Percentiles rank a stretch among this genome's conserved stretches.
Conservation (phyloP, 2,329 filamentous ascomycete species). For the Fusarium miscanthi region DNA sequence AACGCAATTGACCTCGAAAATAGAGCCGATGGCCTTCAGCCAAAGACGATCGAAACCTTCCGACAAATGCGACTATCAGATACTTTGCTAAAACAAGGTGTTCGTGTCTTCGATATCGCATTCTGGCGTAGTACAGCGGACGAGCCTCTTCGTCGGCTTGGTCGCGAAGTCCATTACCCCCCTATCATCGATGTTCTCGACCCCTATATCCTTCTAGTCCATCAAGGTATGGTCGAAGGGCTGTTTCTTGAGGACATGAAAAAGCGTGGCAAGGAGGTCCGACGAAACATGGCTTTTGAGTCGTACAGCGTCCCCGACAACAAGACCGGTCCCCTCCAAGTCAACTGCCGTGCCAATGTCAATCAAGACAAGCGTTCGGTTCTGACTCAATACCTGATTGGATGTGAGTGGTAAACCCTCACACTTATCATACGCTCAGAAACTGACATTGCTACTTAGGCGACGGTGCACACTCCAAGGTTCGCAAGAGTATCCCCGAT, state of each 20-base stretch:
- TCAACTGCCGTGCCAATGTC: conserved; percentile 64
- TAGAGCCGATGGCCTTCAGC: conserved; percentile 78
- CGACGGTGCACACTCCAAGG: conserved; percentile 78
- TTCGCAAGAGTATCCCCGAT: conserved; percentile 71
- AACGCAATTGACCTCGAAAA: conserved; percentile 30
- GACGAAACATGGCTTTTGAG: conserved; percentile 72
- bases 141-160: conserved; percentile 67
- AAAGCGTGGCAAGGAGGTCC: conserved; percentile 71
- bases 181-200: conserved; percentile 67
- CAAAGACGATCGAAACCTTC: conserved; percentile 82
- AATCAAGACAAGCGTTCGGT: conserved; percentile 63
- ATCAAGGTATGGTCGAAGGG: conserved; percentile 81
- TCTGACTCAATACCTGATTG: conserved; percentile 72
- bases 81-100: conserved; percentile 72
- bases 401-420: conserved; percentile 61
- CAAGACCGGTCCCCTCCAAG: conserved; percentile 58
- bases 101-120: conserved; percentile 78
- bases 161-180: conserved; percentile 76
- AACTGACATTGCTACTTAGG: conserved; percentile 51
- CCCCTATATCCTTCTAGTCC: conserved; percentile 68
- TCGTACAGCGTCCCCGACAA: conserved; percentile 61
- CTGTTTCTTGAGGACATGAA: conserved; percentile 76
- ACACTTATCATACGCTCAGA: neutral
- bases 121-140: conserved; percentile 72
- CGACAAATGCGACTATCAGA: conserved; percentile 80